Percentiles rank a stretch among this genome's conserved stretches.
Conservation (phyloP, 2,329 filamentous ascomycete species). For the Neobulgaria alba region DNA sequence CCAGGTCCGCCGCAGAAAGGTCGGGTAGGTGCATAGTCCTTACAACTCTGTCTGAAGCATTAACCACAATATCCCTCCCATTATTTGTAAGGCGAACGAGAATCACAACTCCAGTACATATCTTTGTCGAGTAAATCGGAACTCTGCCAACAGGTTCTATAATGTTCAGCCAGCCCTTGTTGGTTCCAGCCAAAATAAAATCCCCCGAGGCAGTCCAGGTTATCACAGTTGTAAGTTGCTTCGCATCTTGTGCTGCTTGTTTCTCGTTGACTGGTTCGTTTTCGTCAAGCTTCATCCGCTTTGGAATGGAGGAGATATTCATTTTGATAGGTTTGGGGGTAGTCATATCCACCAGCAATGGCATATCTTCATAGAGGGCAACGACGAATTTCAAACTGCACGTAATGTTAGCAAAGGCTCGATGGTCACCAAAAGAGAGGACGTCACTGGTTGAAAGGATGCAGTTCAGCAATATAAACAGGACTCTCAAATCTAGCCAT, state of each 20-base stretch:
- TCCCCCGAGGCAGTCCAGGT: constrained; percentile 80
- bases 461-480: constrained; percentile 91
- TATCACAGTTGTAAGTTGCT: constrained; percentile 88
- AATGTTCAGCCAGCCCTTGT: constrained; percentile 92
- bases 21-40: constrained; percentile 87
- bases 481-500: constrained; percentile 88
- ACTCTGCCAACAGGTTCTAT: constrained; percentile 74
- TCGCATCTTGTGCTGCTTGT: constrained; percentile 82
- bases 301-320: constrained; percentile 72
- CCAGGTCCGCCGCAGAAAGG: constrained; percentile 56
- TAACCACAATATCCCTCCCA: constrained; percentile 81
- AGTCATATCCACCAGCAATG: constrained; percentile 75
- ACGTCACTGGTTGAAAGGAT: constrained; percentile 83
- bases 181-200: constrained; percentile 87
- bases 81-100: constrained; percentile 77
- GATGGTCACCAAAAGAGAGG: too few relatives aligned
- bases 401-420: too few relatives aligned
- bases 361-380: constrained; percentile 88
- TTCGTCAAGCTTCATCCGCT: constrained; percentile 59
- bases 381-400: constrained; percentile 76
- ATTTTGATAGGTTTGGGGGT: constrained; percentile 63
- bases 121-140: constrained; percentile 82
- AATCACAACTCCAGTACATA: constrained; percentile 81
- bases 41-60: constrained; percentile 91
- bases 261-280: constrained; percentile 70